Percentiles rank a stretch among this genome's conserved stretches.
Conservation (phyloP, 345 rosid genomes). For the Citropsis articulata region DNA sequence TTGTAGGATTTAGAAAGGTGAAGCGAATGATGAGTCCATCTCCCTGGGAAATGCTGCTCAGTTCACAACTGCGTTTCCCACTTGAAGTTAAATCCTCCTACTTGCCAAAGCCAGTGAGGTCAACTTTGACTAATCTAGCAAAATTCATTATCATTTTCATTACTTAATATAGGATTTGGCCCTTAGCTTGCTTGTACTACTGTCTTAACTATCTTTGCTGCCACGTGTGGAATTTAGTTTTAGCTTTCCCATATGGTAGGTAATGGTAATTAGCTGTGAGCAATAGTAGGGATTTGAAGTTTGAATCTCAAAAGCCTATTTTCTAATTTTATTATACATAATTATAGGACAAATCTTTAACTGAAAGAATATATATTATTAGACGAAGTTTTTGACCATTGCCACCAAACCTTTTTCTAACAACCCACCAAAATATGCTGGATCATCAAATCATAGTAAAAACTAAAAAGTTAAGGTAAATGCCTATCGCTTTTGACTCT, state of each 20-base stretch:
- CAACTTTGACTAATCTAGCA: not conserved
- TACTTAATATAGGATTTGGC: not conserved
- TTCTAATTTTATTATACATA: not conserved
- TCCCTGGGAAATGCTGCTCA: not conserved
- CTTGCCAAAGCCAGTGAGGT: not conserved
- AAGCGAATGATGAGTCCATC: not conserved
- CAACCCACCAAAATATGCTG: slow-evolving; percentile 13
- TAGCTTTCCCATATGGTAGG: not conserved
- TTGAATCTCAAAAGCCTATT: not conserved
- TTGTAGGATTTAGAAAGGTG: not conserved
- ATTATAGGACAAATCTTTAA: slow-evolving; percentile 16
- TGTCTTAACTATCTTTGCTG: not conserved
- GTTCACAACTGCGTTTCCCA: not conserved
- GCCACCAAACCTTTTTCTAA: slow-evolving; percentile 10
- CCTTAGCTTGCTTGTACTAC: not conserved
- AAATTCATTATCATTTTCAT: not conserved
- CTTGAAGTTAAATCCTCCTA: not conserved
- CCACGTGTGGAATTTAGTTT: not conserved
- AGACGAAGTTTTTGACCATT: slow-evolving; percentile 8
- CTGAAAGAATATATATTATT: slow-evolving; percentile 7
- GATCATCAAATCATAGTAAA: not conserved
- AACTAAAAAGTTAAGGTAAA: not conserved
- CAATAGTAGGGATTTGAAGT: not conserved
- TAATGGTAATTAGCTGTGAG: not conserved
- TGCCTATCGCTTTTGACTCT: not conserved